A percentile compares a stretch with the other conserved stretches of the same genome.
These are phyloP conservation scores for Lentinula sp. DNA, from an alignment of 768 basidiomycete genomes.

Conservation along the genomic window DNA sequence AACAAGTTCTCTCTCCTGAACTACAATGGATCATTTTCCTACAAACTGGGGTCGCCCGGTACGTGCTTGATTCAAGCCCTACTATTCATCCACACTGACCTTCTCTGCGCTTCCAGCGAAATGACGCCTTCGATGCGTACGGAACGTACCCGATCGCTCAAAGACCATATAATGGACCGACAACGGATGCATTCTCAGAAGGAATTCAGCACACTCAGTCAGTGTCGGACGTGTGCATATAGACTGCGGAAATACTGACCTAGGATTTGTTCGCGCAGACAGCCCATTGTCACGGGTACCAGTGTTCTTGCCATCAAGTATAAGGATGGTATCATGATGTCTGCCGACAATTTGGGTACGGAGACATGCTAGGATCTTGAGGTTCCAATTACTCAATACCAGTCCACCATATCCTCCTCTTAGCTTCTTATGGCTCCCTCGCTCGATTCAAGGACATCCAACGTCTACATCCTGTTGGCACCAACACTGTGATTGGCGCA, in stretches of 20 bases:
- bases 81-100: neutral
- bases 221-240: conserved; percentile 12
- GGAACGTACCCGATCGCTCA: conserved; percentile 72
- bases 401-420: neutral
- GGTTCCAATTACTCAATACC: neutral
- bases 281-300: conserved; percentile 96
- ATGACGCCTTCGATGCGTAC: conserved; percentile 71
- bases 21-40: conserved; percentile 74
- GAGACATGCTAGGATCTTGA: neutral
- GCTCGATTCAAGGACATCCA: conserved; percentile 94
- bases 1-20: neutral
- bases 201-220: conserved; percentile 82
- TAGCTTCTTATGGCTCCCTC: conserved; percentile 95
- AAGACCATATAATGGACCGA: conserved; percentile 38
- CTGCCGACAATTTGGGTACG: conserved; percentile 93
- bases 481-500: conserved; percentile 83
- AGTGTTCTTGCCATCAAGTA: conserved; percentile 91
- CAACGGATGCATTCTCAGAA: conserved; percentile 53
- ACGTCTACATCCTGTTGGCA: conserved; percentile 81
- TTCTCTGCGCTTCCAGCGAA: conserved; percentile 38
- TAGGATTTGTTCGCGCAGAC: conserved; percentile 35
- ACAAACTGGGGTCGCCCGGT: conserved; percentile 82
- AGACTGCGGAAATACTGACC: neutral
- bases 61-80: conserved; percentile 18
- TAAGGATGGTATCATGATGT: conserved; percentile 97